These are phyloP conservation scores for Arthroderma sp. DNA, from an alignment of 2,329 filamentous ascomycete species.

Conservation along the genomic window DNA sequence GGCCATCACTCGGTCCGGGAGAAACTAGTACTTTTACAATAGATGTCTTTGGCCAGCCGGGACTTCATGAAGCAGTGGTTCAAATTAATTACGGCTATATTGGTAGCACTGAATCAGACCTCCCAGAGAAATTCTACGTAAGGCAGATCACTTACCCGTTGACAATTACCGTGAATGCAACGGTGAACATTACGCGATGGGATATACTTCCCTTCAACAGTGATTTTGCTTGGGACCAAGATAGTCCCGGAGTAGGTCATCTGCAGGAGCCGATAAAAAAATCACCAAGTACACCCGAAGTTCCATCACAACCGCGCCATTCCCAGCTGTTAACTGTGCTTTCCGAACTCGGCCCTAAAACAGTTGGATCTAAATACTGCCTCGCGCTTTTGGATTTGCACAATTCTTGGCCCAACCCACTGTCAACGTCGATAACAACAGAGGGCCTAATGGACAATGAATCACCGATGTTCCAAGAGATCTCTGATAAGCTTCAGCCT, in stretches of 20 bases:
- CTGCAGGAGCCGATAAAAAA: not conserved
- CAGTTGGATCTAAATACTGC: slow-evolving; percentile 51
- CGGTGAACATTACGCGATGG: slow-evolving; percentile 66
- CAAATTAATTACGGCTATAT: slow-evolving; percentile 79
- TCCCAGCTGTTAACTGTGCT: slow-evolving; percentile 35
- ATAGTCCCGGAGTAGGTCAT: not conserved
- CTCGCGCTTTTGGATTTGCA: slow-evolving; percentile 70
- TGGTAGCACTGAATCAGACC: slow-evolving; percentile 53
- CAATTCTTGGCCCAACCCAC: slow-evolving; percentile 76
- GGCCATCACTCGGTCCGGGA: slow-evolving; percentile 50
- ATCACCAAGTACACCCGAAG: not conserved
- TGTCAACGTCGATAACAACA: slow-evolving; percentile 47
- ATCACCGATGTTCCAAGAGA: slow-evolving; percentile 17
- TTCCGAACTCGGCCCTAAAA: slow-evolving; percentile 26
- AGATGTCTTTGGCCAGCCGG: slow-evolving; percentile 74
- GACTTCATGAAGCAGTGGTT: slow-evolving; percentile 63
- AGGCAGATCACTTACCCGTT: slow-evolving; percentile 69
- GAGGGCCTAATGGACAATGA: slow-evolving; percentile 7
- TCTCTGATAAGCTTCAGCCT: slow-evolving; percentile 39
- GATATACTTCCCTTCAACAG: slow-evolving; percentile 64
- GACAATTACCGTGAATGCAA: slow-evolving; percentile 82
- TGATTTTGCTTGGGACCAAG: slow-evolving; percentile 48
- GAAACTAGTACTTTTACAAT: slow-evolving; percentile 61
- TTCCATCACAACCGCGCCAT: not conserved
- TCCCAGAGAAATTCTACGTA: slow-evolving; percentile 66